Conservation (phyloP, 78 protist genomes). For the Capsaspora owczarzaki region DNA sequence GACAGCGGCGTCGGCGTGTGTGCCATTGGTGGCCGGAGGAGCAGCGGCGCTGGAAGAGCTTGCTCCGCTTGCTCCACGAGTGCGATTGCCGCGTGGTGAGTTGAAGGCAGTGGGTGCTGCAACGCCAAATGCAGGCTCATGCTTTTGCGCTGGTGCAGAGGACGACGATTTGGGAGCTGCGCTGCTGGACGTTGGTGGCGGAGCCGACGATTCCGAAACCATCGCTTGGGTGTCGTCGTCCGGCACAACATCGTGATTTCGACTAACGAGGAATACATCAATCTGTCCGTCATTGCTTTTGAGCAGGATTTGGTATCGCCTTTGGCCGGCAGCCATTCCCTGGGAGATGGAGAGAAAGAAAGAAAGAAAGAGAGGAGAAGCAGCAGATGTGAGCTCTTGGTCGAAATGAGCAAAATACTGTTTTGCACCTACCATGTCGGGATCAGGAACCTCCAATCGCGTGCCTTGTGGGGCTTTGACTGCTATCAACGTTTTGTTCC, state of each 20-base stretch:
- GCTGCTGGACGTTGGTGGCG: neutral
- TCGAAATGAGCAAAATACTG: neutral
- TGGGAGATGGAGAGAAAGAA: neutral
- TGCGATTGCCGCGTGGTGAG: neutral
- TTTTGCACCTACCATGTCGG: conserved; percentile 36
- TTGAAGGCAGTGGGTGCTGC: neutral
- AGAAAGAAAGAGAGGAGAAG: neutral
- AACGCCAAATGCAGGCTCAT: neutral
- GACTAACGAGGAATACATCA: neutral
- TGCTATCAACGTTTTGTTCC: conserved; percentile 70
- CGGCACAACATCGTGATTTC: neutral
- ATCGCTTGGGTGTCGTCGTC: neutral
- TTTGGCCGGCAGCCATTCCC: neutral
- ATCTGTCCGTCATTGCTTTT: neutral
- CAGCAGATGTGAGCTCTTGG: neutral
- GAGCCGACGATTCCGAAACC: neutral
- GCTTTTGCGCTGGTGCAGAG: too few relatives aligned
- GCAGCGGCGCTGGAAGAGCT: neutral
- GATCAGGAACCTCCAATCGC: conserved; percentile 77
- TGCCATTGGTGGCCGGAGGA: neutral
- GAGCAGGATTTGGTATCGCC: neutral
- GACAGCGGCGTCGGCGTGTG: neutral
- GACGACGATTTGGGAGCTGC: neutral
- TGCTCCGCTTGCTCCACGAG: neutral
- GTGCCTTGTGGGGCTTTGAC: conserved; percentile 82